Evolutionary conservation across 75 land plant genomes (phyloP).

Genomic region (Pseudotsuga menziesii): DNA sequence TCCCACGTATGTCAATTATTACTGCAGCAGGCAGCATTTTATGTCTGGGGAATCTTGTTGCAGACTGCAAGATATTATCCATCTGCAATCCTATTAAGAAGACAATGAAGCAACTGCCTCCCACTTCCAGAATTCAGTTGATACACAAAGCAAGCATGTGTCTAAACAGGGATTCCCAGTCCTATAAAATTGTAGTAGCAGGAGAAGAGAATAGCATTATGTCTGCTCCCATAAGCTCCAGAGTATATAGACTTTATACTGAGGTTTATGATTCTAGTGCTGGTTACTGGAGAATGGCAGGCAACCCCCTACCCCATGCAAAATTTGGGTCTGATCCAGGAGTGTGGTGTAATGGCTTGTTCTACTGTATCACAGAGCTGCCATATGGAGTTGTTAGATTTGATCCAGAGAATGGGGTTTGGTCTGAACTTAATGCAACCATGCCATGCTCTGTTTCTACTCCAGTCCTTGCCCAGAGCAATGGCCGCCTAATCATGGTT

Average conservation of each 20-base stretch:
- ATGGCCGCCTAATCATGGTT: conserved; percentile 27
- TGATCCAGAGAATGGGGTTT: conserved; percentile 11
- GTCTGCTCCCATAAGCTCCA: too few relatives aligned
- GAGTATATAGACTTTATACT: too few relatives aligned
- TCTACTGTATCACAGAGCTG: conserved; percentile 26
- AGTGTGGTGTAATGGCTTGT: conserved; percentile 26
- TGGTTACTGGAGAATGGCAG: conserved; percentile 19
- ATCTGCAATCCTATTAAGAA: conserved; percentile 36
- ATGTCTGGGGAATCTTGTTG: conserved; percentile 25
- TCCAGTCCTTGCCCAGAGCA: conserved; percentile 29
- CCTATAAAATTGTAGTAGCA: too few relatives aligned
- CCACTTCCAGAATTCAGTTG: too few relatives aligned
- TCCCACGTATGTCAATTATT: conserved; percentile 14
- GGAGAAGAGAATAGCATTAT: too few relatives aligned
- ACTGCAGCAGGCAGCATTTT: conserved; percentile 29
- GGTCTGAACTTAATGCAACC: conserved; percentile 27
- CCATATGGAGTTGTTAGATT: conserved; percentile 38
- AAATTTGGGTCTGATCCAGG: conserved; percentile 34
- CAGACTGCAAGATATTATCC: conserved; percentile 26
- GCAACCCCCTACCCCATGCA: conserved; percentile 21
- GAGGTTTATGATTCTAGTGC: conserved; percentile 34
- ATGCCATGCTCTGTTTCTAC: conserved; percentile 26
- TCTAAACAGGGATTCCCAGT: too few relatives aligned
- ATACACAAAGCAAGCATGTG: too few relatives aligned
- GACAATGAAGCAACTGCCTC: too few relatives aligned